A percentile compares a stretch with the other conserved stretches of the same genome.
phyloP scores from a whole-genome alignment of 2,329 filamentous ascomycete genomes.

The Fusarium subglutinans region DNA sequence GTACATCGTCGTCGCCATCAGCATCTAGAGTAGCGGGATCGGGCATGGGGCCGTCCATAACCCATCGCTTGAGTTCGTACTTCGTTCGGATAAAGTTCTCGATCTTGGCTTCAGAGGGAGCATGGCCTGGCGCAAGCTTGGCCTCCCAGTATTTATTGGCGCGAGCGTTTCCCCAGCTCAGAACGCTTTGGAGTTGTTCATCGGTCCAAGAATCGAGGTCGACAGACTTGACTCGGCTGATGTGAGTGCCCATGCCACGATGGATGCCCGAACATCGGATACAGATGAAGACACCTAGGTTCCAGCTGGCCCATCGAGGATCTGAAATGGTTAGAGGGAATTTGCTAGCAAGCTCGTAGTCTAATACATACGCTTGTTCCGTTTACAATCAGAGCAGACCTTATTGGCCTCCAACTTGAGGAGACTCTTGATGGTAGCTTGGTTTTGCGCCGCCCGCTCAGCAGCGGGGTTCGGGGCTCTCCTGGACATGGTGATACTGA shows the following conservation, averaged over 20 bases:
- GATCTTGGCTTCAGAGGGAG: slow-evolving; percentile 96
- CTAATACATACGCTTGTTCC: slow-evolving; percentile 84
- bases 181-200: slow-evolving; percentile 91
- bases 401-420: slow-evolving; percentile 97
- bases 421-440: slow-evolving; percentile 91
- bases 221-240: slow-evolving; percentile 97
- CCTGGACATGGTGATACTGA: slow-evolving; percentile 72
- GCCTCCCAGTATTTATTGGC: slow-evolving; percentile 99
- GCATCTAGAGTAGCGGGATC: slow-evolving; percentile 88
- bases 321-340: slow-evolving; percentile 61
- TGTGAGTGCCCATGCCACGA: slow-evolving; percentile 98
- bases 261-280: slow-evolving; percentile 99
- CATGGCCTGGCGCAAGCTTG: slow-evolving; percentile 89
- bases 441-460: slow-evolving; percentile 91
- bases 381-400: slow-evolving; percentile 97
- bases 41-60: slow-evolving; percentile 96
- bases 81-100: slow-evolving; percentile 99
- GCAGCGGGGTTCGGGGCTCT: slow-evolving; percentile 79
- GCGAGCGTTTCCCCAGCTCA: slow-evolving; percentile 94
- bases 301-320: slow-evolving; percentile 99
- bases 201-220: slow-evolving; percentile 99
- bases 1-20: slow-evolving; percentile 86
- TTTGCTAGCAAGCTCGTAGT: not conserved
- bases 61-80: slow-evolving; percentile 98
- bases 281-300: slow-evolving; percentile 95